A percentile compares a stretch with the other conserved stretches of the same genome.
Evolutionary conservation across 73 alveolate genomes (phyloP).

Genomic region (Symbiodinium pilosum): DNA sequence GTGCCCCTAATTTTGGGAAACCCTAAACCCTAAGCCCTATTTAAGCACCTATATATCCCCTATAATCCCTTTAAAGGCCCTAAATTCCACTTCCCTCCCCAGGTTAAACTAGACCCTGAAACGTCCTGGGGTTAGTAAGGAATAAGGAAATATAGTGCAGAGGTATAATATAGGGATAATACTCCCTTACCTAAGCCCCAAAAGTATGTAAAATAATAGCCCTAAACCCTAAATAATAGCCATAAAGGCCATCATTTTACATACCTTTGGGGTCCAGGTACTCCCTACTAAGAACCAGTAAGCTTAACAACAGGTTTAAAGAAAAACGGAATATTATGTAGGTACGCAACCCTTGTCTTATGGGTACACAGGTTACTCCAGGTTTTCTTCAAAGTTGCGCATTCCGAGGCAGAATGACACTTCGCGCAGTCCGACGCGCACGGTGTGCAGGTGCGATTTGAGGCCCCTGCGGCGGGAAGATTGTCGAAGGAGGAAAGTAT

Average conservation of each 20-base stretch:
- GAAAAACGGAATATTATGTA: neutral
- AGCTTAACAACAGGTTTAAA: too few relatives aligned
- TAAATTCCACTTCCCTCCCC: neutral
- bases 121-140: too few relatives aligned
- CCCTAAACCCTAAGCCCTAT: neutral
- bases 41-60: too few relatives aligned
- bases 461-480: conserved; percentile 41
- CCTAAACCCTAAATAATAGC: neutral
- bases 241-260: neutral
- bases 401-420: conserved; percentile 33
- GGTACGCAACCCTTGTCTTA: neutral
- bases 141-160: too few relatives aligned
- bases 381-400: neutral
- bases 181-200: too few relatives aligned
- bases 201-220: neutral
- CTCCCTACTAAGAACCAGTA: too few relatives aligned
- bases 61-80: neutral
- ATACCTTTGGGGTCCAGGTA: too few relatives aligned
- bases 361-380: neutral
- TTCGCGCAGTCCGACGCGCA: conserved; percentile 58
- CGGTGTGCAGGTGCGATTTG: conserved; percentile 89
- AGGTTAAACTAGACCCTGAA: neutral
- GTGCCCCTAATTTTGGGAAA: neutral
- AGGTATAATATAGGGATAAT: too few relatives aligned
- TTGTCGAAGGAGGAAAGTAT: too few relatives aligned